Evolutionary conservation across 305 asterid genomes (phyloP).

Genomic region (Striga hermonthica): DNA sequence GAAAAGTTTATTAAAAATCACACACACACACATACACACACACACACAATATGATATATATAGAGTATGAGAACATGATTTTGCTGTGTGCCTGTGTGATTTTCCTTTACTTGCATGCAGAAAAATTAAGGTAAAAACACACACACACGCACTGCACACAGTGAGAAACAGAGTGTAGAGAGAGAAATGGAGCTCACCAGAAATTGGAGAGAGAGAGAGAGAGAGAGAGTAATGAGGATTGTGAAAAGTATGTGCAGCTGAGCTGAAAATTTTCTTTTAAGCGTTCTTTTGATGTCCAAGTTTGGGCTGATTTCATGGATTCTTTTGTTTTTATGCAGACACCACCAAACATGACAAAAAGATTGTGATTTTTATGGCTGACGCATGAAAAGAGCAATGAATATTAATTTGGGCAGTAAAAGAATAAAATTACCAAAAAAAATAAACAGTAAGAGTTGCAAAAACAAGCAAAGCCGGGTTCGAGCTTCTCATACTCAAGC

Average conservation of each 20-base stretch:
- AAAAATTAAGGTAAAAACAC: neutral
- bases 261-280: constrained; percentile 19
- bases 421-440: neutral
- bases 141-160: neutral
- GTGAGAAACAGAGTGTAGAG: constrained; percentile 11
- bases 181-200: constrained; percentile 29
- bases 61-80: neutral
- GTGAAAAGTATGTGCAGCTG: constrained; percentile 12
- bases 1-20: neutral
- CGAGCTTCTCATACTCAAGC: neutral
- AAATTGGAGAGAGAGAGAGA: constrained; percentile 20
- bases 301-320: constrained; percentile 28
- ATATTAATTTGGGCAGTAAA: neutral
- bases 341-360: constrained; percentile 28
- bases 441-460: neutral
- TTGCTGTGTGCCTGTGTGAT: neutral
- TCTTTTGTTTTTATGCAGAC: constrained; percentile 5
- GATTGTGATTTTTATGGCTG: constrained; percentile 27
- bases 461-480: neutral
- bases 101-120: neutral
- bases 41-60: too few relatives aligned
- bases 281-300: constrained; percentile 1
- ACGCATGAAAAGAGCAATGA: neutral
- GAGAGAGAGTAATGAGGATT: constrained; percentile 11
- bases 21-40: neutral